These are phyloP conservation scores for Alternaria brassicicola DNA, from an alignment of 2,329 filamentous ascomycete genomes.

Conservation along the genomic window DNA sequence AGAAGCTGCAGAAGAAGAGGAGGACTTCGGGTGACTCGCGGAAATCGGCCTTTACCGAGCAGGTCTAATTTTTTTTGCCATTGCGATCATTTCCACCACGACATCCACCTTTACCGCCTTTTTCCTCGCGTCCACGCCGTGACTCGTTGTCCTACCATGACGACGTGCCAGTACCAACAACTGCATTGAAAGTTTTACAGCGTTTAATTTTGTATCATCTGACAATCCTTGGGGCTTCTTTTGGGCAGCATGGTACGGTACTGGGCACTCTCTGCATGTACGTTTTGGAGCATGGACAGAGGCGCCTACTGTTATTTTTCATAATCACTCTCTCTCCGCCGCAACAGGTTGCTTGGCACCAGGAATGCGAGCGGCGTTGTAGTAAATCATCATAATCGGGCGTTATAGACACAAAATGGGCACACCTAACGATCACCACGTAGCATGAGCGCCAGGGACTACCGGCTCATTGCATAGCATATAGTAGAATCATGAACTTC, in stretches of 20 bases:
- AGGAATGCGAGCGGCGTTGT: slow-evolving; percentile 12
- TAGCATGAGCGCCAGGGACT: slow-evolving; percentile 1
- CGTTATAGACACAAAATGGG: slow-evolving; percentile 16
- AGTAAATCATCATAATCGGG: slow-evolving; percentile 14
- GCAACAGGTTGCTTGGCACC: slow-evolving; percentile 11
- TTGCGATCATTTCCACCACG: slow-evolving; percentile 19
- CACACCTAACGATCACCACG: slow-evolving; percentile 11
- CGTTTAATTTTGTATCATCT: slow-evolving; percentile 34
- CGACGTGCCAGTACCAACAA: slow-evolving; percentile 23
- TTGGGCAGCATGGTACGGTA: slow-evolving; percentile 9
- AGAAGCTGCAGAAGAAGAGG: slow-evolving; percentile 53
- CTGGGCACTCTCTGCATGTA: slow-evolving; percentile 18
- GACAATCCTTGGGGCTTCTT: slow-evolving; percentile 20
- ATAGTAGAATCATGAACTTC: slow-evolving; percentile 9
- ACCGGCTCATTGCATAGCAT: slow-evolving; percentile 8
- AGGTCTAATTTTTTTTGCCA: slow-evolving; percentile 36
- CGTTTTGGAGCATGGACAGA: slow-evolving; percentile 9
- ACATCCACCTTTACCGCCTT: slow-evolving; percentile 4
- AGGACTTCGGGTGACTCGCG: slow-evolving; percentile 40
- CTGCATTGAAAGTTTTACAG: slow-evolving; percentile 32
- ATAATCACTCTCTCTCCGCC: slow-evolving; percentile 2
- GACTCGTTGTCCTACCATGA: slow-evolving; percentile 27
- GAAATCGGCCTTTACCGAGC: slow-evolving; percentile 46
- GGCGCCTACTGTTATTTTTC: slow-evolving; percentile 4
- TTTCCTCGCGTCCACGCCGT: slow-evolving; percentile 26